phyloP scores from a whole-genome alignment of 352 stramenopile species.

The Globisporangium orthogonon region DNA sequence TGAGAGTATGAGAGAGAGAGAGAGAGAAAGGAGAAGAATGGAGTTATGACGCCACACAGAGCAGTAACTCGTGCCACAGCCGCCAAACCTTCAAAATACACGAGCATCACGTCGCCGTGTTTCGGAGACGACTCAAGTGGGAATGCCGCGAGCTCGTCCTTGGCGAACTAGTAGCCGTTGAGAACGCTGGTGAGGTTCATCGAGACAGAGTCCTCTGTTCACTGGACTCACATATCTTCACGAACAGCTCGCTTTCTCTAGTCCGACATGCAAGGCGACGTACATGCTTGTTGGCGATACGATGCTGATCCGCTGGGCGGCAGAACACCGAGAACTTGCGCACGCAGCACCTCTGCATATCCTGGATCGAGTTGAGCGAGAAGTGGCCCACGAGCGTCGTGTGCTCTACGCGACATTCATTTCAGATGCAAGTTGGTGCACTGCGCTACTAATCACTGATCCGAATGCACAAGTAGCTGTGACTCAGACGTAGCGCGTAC shows the following conservation, averaged over 20 bases:
- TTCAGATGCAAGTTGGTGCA: not conserved
- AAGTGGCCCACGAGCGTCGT: constrained; percentile 60
- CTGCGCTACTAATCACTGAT: no score
- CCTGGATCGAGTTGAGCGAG: constrained; percentile 47
- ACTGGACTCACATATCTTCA: no score
- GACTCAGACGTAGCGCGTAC: constrained; percentile 9
- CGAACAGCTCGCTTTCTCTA: no score
- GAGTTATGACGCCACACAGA: no score
- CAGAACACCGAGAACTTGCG: constrained; percentile 30
- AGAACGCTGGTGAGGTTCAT: no score
- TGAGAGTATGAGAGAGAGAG: not conserved
- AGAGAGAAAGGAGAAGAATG: no score
- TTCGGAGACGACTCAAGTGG: constrained; percentile 47
- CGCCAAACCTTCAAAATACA: constrained; percentile 27
- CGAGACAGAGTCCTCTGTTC: no score
- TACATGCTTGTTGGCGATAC: constrained; percentile 20
- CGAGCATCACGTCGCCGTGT: constrained; percentile 50
- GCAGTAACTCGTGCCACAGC: no score
- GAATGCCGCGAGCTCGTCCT: constrained; percentile 32
- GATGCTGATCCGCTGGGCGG: constrained; percentile 30
- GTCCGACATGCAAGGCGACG: not conserved
- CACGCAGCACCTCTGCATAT: constrained; percentile 36
- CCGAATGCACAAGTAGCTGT: not conserved
- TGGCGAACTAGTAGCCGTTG: constrained; percentile 5
- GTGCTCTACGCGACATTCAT: constrained; percentile 18